phyloP scores from a whole-genome alignment of 2,329 filamentous ascomycete species.

The Ophiocordyceps camponoti-saundersi region DNA sequence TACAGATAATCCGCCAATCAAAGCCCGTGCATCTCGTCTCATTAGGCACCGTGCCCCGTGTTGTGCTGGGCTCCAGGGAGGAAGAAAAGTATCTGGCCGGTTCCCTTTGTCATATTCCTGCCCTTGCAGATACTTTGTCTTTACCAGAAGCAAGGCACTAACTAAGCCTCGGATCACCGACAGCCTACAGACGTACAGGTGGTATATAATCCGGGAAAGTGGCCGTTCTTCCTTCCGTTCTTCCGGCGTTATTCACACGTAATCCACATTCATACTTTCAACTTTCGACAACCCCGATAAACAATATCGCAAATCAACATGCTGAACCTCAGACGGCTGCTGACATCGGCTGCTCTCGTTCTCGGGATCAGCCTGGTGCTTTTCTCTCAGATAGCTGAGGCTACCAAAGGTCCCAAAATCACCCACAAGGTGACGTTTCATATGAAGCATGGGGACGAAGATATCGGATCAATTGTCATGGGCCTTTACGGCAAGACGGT shows the following conservation, averaged over 20 bases:
- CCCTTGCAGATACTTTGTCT: neutral
- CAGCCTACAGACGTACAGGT: neutral
- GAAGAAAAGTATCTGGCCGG: neutral
- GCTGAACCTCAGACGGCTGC: conserved; percentile 55
- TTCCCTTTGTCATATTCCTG: neutral
- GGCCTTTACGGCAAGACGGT: conserved; percentile 80
- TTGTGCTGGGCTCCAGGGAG: neutral
- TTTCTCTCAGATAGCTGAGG: conserved; percentile 58
- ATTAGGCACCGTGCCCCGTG: neutral
- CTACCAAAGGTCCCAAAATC: conserved; percentile 80
- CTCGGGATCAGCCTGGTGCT: conserved; percentile 58
- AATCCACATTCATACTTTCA: neutral
- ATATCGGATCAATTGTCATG: conserved; percentile 58
- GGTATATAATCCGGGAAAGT: neutral
- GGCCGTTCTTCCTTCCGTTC: neutral
- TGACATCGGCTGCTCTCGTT: conserved; percentile 59
- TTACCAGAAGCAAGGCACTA: too few species aligned
- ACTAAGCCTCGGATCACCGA: neutral
- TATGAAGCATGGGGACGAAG: conserved; percentile 58
- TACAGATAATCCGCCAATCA: neutral
- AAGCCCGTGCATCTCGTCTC: neutral
- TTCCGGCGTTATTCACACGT: neutral
- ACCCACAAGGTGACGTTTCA: conserved; percentile 92
- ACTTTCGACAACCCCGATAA: neutral
- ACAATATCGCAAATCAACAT: conserved; percentile 30